Evolutionary conservation across 1,284 basidiomycete genomes (phyloP).

Genomic region (Irpex lacteus): DNA sequence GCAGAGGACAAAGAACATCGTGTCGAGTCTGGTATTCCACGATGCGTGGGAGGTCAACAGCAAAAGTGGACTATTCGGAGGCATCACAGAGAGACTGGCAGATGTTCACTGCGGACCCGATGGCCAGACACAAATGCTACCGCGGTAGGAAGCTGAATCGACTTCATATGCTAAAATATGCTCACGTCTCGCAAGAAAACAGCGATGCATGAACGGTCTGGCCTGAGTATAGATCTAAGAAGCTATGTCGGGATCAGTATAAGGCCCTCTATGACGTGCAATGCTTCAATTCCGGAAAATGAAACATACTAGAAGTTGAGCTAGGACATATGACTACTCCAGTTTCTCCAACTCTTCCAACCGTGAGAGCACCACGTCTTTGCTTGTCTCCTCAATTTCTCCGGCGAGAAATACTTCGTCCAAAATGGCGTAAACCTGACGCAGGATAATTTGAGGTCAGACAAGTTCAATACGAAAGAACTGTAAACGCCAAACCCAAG

Average conservation of each 20-base stretch:
- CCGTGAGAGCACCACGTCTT: constrained; percentile 88
- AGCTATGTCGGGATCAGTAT: neutral
- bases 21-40: neutral
- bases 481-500: neutral
- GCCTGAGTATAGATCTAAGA: neutral
- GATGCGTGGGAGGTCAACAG: constrained; percentile 4
- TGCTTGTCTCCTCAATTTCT: constrained; percentile 97
- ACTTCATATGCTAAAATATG: neutral
- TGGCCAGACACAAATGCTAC: neutral
- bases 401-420: constrained; percentile 99
- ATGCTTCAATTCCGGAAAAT: neutral
- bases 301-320: constrained; percentile 2
- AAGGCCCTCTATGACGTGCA: neutral
- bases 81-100: neutral
- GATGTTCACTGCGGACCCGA: neutral
- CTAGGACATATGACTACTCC: constrained; percentile 44
- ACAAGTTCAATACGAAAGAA: neutral
- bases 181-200: neutral
- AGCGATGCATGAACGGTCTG: neutral
- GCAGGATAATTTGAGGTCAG: neutral
- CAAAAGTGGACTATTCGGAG: constrained; percentile 1
- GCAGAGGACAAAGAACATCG: neutral
- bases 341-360: constrained; percentile 90
- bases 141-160: neutral
- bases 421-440: constrained; percentile 91